Percentiles rank a stretch among this genome's conserved stretches.
Evolutionary conservation across 805 yeast species (phyloP).

Genomic region (Myxozyma nipponensis): DNA sequence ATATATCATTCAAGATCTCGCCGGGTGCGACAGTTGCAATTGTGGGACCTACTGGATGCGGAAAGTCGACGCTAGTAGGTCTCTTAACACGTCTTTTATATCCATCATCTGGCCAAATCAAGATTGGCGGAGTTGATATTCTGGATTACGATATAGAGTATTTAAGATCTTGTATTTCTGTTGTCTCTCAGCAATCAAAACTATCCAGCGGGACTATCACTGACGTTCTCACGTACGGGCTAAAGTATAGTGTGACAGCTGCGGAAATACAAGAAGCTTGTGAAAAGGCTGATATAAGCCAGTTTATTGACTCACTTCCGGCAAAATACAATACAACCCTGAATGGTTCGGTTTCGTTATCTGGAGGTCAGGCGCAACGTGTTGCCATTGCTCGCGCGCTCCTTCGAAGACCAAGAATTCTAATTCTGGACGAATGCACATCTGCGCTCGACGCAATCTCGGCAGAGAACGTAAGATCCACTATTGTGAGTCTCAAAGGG

Average conservation of each 20-base stretch:
- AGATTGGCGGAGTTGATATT: conserved; percentile 49
- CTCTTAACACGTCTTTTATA: conserved; percentile 55
- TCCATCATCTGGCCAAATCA: conserved; percentile 41
- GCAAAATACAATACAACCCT: conserved; percentile 58
- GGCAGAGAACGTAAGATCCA: conserved; percentile 46
- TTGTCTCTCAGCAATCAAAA: conserved; percentile 71
- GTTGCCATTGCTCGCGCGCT: conserved; percentile 80
- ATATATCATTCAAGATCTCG: conserved; percentile 44
- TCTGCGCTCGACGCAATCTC: conserved; percentile 76
- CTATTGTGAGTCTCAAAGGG: conserved; percentile 43
- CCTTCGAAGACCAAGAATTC: conserved; percentile 58
- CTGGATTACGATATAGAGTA: conserved; percentile 43
- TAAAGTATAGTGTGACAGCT: conserved; percentile 18
- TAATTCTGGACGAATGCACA: conserved; percentile 81
- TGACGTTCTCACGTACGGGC: conserved; percentile 69
- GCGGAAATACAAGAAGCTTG: conserved; percentile 41
- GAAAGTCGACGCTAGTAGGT: conserved; percentile 74
- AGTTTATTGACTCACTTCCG: conserved; percentile 53
- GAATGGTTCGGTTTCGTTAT: conserved; percentile 51
- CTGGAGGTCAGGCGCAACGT: conserved; percentile 91
- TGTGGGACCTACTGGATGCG: conserved; percentile 85
- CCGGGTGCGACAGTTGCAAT: conserved; percentile 58
- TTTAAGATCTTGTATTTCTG: conserved; percentile 53
- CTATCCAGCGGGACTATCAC: conserved; percentile 70
- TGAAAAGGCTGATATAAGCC: conserved; percentile 48